These are phyloP conservation scores for Populus alba DNA, from an alignment of 345 rosid species.

Conservation along the genomic window DNA sequence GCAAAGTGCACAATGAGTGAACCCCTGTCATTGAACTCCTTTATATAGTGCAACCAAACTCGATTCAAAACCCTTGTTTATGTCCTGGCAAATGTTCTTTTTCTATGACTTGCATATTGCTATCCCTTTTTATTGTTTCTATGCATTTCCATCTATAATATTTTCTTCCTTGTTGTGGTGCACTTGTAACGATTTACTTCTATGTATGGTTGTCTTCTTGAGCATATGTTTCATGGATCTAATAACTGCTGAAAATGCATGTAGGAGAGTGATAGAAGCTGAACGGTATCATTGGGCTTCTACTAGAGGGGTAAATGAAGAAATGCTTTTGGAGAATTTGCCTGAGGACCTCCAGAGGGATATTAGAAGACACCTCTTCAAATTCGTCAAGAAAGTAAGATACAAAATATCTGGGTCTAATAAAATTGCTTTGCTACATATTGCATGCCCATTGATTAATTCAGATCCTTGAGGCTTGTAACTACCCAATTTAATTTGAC, in stretches of 20 bases:
- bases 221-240: not conserved
- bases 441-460: not conserved
- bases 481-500: not conserved
- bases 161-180: not conserved
- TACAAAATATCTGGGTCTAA: not conserved
- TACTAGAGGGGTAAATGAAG: constrained; percentile 87
- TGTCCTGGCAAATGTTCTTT: not conserved
- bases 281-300: constrained; percentile 88
- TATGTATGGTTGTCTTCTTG: not conserved
- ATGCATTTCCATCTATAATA: not conserved
- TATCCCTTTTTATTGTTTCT: not conserved
- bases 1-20: not conserved
- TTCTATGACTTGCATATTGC: not conserved
- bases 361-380: constrained; percentile 83
- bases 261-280: constrained; percentile 74
- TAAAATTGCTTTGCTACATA: not conserved
- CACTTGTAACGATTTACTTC: not conserved
- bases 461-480: not conserved
- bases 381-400: constrained; percentile 67
- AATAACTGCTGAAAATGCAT: constrained; percentile 4
- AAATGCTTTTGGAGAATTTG: constrained; percentile 58
- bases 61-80: not conserved
- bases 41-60: not conserved
- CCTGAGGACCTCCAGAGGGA: constrained; percentile 91
- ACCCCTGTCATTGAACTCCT: not conserved